These are phyloP conservation scores for Haplosporangium sp. DNA, from an alignment of 371 early-diverging fungal species.

Conservation along the genomic window DNA sequence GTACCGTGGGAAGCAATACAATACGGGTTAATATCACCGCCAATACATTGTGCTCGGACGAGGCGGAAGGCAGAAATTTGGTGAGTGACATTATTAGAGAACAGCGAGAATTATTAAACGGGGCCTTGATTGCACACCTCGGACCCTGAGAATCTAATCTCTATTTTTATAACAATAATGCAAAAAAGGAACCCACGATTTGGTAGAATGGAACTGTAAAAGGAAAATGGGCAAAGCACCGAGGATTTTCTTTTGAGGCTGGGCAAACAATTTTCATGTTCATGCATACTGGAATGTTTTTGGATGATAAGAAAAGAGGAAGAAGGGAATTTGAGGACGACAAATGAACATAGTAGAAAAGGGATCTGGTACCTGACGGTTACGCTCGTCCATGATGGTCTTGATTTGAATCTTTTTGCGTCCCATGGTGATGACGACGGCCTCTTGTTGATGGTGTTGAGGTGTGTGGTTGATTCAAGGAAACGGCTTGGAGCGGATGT, in stretches of 20 bases:
- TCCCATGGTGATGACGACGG: conserved; percentile 73
- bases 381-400: conserved; percentile 93
- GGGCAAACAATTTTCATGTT: no score
- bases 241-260: no score
- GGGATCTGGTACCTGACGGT: conserved; percentile 80
- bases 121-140: not conserved
- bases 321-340: not conserved
- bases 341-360: not conserved
- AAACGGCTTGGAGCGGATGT: not conserved
- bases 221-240: conserved; percentile 4
- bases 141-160: conserved; percentile 12
- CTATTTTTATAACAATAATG: conserved; percentile 7
- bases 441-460: not conserved
- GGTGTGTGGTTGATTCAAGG: not conserved
- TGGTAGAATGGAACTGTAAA: not conserved
- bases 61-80: not conserved
- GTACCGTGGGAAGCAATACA: not conserved
- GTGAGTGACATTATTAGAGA: not conserved
- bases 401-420: conserved; percentile 97
- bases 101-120: no score
- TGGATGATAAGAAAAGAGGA: not conserved
- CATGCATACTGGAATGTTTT: no score
- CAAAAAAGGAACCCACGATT: not conserved
- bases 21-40: no score
- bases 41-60: no score